Percentiles rank a stretch among this genome's conserved stretches.
These are phyloP conservation scores for Durio zibethinus DNA, from an alignment of 345 rosid genomes.

Conservation along the genomic window DNA sequence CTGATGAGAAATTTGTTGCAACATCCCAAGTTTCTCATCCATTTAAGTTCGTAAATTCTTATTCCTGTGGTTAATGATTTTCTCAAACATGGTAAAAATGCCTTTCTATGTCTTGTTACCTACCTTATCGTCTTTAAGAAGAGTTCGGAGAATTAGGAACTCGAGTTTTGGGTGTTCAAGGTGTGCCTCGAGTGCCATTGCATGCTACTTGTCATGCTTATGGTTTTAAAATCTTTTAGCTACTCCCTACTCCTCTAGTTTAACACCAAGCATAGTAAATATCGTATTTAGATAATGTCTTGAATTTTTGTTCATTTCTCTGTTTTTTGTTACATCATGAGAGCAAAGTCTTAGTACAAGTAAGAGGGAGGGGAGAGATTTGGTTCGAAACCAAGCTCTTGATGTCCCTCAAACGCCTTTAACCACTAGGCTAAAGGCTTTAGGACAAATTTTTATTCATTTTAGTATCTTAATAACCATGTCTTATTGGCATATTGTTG, in stretches of 20 bases:
- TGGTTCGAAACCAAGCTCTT: no score
- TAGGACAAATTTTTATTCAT: no score
- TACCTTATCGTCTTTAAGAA: not conserved
- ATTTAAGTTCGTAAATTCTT: no score
- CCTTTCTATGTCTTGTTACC: constrained; percentile 1
- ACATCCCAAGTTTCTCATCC: no score
- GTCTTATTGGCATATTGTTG: not conserved
- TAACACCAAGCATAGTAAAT: not conserved
- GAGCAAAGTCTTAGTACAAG: no score
- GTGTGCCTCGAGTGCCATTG: not conserved
- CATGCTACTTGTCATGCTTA: not conserved
- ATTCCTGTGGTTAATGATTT: no score
- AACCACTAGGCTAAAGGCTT: no score
- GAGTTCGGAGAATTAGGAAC: not conserved
- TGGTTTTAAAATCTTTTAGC: not conserved
- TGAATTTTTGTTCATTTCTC: not conserved
- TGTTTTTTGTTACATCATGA: no score
- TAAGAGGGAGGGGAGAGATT: no score
- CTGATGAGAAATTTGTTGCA: no score
- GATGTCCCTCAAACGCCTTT: no score
- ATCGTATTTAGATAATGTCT: not conserved
- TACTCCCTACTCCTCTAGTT: not conserved
- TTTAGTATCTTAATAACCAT: not conserved
- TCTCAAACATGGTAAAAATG: constrained; percentile 39
- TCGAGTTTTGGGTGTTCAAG: not conserved